Base-by-base conservation (phyloP, 345 rosid genomes). In the Rhizophora apiculata region DNA sequence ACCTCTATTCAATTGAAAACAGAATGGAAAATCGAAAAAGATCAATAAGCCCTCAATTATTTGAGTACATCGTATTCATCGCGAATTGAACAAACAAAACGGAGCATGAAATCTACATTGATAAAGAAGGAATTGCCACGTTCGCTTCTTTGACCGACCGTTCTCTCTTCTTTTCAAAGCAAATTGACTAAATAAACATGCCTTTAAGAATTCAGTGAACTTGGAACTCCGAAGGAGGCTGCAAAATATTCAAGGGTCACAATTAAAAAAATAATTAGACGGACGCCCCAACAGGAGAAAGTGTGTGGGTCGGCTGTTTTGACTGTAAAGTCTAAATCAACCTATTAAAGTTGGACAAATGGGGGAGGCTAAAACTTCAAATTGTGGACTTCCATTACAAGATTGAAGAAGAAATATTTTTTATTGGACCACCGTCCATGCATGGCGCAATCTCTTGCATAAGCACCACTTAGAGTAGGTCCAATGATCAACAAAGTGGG, bases 121-220 rank as follows among this genome's bases (percentile, higher is more conserved):
- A 15, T 43, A 13, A 43, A 43, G 49, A 13, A 11, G 18, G 49
- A 43, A 43, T 43, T 13, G 49, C 49, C 49, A 43, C 3, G 49
- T 43, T 43, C 18, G 5, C 16, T 43, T 43, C 15, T 43, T 3
- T 13, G 49, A 13, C 49, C 19, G 49, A 15, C 49, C 49, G 13
- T 15, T 43, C 49, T 13, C 18, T 13, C 49, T 2, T 5, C 16
- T 43, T 43, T 11, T 4, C 49, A 43, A 43, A 43, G 3, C 18
- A 0, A 11, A 18, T 13, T 13, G 18, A 43, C 49, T 13, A 13
- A 43, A 3, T 3, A 43, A 11, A 26, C 8, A 11, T 16, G 8
- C 3, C 49, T 16, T 54, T 34, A 56, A 39, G 64, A 72, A 46
- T 82, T 79, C 82, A 76, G 65, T 71, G 85, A 73, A 79, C 76